These are phyloP conservation scores for Streptanthus diversifolius DNA, from an alignment of 345 rosid genomes.

Conservation along the genomic window DNA sequence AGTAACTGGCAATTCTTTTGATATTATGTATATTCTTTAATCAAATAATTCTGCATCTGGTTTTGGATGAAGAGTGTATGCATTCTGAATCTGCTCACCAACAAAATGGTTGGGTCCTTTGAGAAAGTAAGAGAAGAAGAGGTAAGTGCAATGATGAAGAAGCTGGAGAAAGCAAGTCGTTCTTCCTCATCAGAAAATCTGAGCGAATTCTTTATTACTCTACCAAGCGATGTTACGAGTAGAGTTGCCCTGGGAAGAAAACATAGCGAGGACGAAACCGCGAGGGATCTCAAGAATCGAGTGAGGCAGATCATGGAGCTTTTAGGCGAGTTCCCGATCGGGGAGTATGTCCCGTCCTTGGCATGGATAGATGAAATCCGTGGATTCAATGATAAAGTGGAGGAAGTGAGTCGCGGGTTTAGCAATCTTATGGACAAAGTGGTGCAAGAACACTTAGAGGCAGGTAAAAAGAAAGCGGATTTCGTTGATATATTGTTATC, in stretches of 20 bases:
- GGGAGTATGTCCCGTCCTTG: slow-evolving; percentile 58
- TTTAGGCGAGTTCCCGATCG: slow-evolving; percentile 37
- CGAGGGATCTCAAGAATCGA: slow-evolving; percentile 33
- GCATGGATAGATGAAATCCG: slow-evolving; percentile 37
- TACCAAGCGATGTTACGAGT: slow-evolving; percentile 44
- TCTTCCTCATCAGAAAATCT: slow-evolving; percentile 32
- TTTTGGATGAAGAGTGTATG: slow-evolving; percentile 38
- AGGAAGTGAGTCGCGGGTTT: slow-evolving; percentile 18
- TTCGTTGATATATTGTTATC: slow-evolving; percentile 12
- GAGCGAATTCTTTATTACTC: slow-evolving; percentile 29
- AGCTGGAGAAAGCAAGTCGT: slow-evolving; percentile 24
- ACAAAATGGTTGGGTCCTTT: slow-evolving; percentile 44
- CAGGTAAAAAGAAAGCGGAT: background rate
- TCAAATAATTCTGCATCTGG: background rate
- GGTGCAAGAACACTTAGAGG: slow-evolving; percentile 16
- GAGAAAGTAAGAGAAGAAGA: slow-evolving; percentile 46
- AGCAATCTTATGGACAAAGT: slow-evolving; percentile 29
- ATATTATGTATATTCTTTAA: background rate
- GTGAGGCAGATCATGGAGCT: slow-evolving; percentile 31
- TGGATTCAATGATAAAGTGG: slow-evolving; percentile 12
- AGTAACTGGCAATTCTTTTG: background rate
- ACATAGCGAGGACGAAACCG: slow-evolving; percentile 34
- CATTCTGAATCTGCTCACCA: slow-evolving; percentile 44
- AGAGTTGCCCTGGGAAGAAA: slow-evolving; percentile 53
- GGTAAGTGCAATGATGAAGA: slow-evolving; percentile 25